phyloP scores from a whole-genome alignment of 139 green algal species.

The Pycnococcus provasolii region DNA sequence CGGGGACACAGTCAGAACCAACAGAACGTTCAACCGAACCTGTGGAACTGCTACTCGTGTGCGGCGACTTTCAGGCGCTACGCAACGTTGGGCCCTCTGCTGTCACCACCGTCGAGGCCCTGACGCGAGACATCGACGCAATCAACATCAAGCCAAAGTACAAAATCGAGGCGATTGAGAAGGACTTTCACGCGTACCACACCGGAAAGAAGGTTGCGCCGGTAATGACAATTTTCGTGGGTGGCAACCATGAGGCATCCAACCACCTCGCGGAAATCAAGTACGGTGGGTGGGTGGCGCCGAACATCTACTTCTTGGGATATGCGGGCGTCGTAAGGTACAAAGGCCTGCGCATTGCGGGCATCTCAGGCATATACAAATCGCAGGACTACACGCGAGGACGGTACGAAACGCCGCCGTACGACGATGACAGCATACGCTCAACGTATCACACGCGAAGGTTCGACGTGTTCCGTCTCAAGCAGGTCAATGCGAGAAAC shows the following conservation, averaged over 20 bases:
- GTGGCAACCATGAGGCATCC: conserved; percentile 92
- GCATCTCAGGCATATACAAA: conserved; percentile 88
- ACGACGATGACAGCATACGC: conserved; percentile 55
- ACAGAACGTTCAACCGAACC: neutral
- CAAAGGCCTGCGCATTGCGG: conserved; percentile 83
- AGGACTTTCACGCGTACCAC: conserved; percentile 91
- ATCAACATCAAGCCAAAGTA: conserved; percentile 91
- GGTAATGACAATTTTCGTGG: conserved; percentile 89
- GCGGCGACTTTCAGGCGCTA: conserved; percentile 96
- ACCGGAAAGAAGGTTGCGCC: conserved; percentile 59
- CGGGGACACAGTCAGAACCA: too few relatives aligned
- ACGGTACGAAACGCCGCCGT: conserved; percentile 75
- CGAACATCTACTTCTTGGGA: conserved; percentile 92
- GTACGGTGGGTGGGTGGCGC: conserved; percentile 88
- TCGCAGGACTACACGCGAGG: conserved; percentile 56
- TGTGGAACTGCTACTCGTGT: conserved; percentile 90
- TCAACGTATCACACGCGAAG: conserved; percentile 84
- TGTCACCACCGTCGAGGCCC: too few relatives aligned
- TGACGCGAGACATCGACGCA: conserved; percentile 73
- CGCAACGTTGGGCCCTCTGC: conserved; percentile 52
- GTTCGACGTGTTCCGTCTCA: conserved; percentile 73
- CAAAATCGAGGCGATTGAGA: conserved; percentile 51
- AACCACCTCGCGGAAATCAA: conserved; percentile 90
- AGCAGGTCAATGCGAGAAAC: neutral
- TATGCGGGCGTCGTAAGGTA: conserved; percentile 78